Conservation (phyloP, 2,329 filamentous ascomycete species). For the Pseudogymnoascus destructans region DNA sequence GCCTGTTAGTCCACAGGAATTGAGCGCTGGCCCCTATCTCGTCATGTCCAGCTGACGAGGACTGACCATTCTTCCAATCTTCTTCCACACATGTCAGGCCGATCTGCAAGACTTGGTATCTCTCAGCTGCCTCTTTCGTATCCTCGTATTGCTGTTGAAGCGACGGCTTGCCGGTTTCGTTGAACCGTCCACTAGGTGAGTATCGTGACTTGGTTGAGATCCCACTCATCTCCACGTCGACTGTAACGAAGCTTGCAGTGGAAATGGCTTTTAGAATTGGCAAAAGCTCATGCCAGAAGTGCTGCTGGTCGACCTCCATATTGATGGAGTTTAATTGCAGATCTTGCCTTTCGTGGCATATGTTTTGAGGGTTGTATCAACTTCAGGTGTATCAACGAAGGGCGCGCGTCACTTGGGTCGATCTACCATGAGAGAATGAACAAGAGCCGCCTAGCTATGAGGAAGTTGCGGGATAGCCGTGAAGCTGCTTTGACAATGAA, state of each 20-base stretch:
- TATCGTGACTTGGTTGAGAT: constrained; percentile 33
- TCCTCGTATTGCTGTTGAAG: constrained; percentile 50
- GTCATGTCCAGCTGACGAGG: neutral
- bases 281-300: constrained; percentile 37
- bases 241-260: constrained; percentile 45
- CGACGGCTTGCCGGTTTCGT: constrained; percentile 32
- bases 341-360: neutral
- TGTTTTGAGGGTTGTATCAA: neutral
- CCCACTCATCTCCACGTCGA: constrained; percentile 56
- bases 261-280: constrained; percentile 44
- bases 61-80: constrained; percentile 35
- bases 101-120: constrained; percentile 51
- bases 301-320: constrained; percentile 43
- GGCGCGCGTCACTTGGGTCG: neutral
- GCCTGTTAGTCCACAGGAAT: constrained; percentile 9
- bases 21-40: neutral
- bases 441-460: neutral
- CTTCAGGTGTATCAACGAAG: neutral
- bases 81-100: constrained; percentile 54
- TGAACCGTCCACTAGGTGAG: constrained; percentile 18
- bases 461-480: neutral
- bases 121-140: constrained; percentile 44
- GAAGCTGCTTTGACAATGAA: neutral
- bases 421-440: neutral
- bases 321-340: constrained; percentile 12